phyloP scores from a whole-genome alignment of 768 basidiomycete genomes.

The Termitomyces heimii region DNA sequence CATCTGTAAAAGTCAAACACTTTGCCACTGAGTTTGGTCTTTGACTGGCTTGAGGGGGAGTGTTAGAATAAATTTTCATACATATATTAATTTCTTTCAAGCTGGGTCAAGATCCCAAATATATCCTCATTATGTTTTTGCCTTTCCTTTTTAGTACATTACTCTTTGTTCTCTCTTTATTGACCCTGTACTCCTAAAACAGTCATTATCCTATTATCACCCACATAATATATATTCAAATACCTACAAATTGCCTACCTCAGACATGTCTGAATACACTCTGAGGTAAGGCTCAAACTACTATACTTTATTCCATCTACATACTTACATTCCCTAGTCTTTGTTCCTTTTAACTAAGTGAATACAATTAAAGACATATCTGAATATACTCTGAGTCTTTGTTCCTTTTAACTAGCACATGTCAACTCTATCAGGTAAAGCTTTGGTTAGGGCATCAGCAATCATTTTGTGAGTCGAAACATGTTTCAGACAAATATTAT shows the following conservation, averaged over 20 bases:
- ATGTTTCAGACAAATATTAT: too few relatives aligned
- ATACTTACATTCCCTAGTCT: not conserved
- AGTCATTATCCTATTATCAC: not conserved
- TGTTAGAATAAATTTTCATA: too few relatives aligned
- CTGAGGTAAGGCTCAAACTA: not conserved
- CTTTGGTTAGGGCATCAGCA: too few relatives aligned
- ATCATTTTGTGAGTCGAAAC: too few relatives aligned
- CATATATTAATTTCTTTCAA: too few relatives aligned
- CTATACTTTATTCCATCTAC: not conserved
- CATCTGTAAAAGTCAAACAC: too few relatives aligned
- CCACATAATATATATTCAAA: not conserved
- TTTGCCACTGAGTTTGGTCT: too few relatives aligned
- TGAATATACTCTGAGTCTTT: not conserved
- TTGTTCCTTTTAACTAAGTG: not conserved
- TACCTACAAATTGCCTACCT: not conserved
- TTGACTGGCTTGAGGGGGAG: too few relatives aligned
- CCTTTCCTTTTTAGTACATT: not conserved
- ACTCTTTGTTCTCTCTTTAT: not conserved
- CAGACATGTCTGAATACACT: not conserved
- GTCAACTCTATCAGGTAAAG: too few relatives aligned
- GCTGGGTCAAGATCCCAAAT: too few relatives aligned
- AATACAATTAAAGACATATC: not conserved
- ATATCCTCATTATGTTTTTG: not conserved
- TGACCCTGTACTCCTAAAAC: not conserved
- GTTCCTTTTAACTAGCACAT: too few relatives aligned